Percentiles rank a stretch among this genome's conserved stretches.
These are phyloP conservation scores for Puccinellia tenuiflora DNA, from an alignment of 176 grass and related monocot species.

Conservation along the genomic window DNA sequence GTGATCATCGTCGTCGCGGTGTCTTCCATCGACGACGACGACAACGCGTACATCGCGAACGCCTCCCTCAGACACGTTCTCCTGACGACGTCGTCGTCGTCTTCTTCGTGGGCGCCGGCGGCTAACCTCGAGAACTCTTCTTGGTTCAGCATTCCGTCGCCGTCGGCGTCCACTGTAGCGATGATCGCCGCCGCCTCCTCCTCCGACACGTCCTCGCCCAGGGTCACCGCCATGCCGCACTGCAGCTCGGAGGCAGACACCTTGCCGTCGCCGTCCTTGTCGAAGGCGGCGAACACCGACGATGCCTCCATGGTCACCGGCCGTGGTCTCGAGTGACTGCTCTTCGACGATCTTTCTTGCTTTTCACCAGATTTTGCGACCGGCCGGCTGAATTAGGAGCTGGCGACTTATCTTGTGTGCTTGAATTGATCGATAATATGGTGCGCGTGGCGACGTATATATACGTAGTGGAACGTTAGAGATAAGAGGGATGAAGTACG, in stretches of 20 bases:
- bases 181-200: slow-evolving; percentile 33
- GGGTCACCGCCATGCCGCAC: not conserved
- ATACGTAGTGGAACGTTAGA: not conserved
- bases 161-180: slow-evolving; percentile 23
- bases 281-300: slow-evolving; percentile 32
- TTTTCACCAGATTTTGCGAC: not conserved
- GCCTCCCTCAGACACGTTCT: slow-evolving; percentile 32
- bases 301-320: not conserved
- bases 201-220: slow-evolving; percentile 26
- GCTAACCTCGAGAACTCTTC: slow-evolving; percentile 34
- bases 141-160: slow-evolving; percentile 32
- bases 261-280: slow-evolving; percentile 56
- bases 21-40: not conserved
- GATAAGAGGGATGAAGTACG: not conserved
- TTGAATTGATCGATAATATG: not conserved
- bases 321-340: not conserved
- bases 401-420: not conserved
- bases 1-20: slow-evolving; percentile 24
- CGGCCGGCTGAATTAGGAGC: not conserved
- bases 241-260: slow-evolving; percentile 41
- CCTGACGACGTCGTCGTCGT: slow-evolving; percentile 8
- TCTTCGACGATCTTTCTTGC: not conserved
- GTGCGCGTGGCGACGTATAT: not conserved
- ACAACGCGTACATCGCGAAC: slow-evolving; percentile 54
- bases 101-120: not conserved